Percentiles rank a stretch among this genome's conserved stretches.
Conservation (phyloP, 192 early-diverging fungal genomes). For the Backusella macrospora region DNA sequence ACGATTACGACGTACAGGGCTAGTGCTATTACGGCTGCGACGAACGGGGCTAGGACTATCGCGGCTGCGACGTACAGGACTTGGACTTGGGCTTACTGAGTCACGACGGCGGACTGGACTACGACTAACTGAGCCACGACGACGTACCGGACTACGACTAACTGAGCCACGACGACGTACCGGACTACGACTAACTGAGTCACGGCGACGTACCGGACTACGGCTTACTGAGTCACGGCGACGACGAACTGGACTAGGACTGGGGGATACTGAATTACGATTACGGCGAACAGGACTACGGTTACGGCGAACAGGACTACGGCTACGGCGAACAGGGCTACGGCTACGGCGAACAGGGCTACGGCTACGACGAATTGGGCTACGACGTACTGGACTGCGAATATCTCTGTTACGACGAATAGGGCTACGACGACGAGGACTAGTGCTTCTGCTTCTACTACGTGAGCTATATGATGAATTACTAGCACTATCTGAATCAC, state of each 20-base stretch:
- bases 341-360: neutral
- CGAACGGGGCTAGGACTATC: conserved; percentile 2
- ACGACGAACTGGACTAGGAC: neutral
- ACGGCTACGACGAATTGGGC: neutral
- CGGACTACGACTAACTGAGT: no score
- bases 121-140: neutral
- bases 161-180: no score
- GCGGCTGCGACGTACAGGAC: neutral
- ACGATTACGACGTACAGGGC: neutral
- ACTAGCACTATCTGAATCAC: neutral
- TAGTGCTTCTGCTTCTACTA: neutral
- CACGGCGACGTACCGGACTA: neutral
- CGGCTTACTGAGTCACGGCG: neutral
- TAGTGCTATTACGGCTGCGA: neutral
- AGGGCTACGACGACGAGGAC: neutral
- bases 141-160: no score
- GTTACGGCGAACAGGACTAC: neutral
- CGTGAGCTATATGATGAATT: neutral
- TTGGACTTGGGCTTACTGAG: neutral
- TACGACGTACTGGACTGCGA: neutral
- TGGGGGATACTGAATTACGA: neutral
- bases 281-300: neutral
- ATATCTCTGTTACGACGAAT: conserved; percentile 5
- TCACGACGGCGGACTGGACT: neutral
- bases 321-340: neutral